Base-by-base conservation (phyloP, 306 rosid species). In the Macrotyloma uniflorum region DNA sequence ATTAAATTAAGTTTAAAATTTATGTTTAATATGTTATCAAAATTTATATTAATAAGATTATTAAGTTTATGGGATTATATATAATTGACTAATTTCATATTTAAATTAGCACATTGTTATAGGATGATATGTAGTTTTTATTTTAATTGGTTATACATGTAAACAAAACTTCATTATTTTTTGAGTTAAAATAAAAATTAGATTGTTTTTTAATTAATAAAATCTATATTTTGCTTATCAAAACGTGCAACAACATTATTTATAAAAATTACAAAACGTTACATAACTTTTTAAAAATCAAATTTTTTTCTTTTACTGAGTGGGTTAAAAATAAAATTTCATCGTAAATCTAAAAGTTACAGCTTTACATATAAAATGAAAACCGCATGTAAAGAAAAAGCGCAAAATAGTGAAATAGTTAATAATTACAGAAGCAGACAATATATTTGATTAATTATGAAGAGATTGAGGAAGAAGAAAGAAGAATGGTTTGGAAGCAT, bases 381-480 rank as follows among this genome's bases (percentile, higher is more conserved):
- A 47, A 51, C 22, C 22, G n/a, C 50, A 19, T 11, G 23, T 22
- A 30, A 18, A 28, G 20, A 5, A 30, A 3, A 42, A 19, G 19
- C 4, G 38, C 32, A 24, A 32, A 26, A 2, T 13, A 30, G 16
- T 30, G 30, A 11, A 33, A 53, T 50, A 53, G 36, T 22, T 63
- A 13, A 57, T 33, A 36, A 32, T 11, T 24, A 63, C 22, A 13
- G 45, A 57, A 68, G 65, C 1, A 58, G 22, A 75, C 55, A 24
- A 33, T 2, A 33, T 2, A 32, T 4, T 53, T 14, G 43, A 72
- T 57, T 75, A 46, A 68, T 68, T 47, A 47, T 47, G 65, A 68
- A 70, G 38, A 24, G 70, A 80, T 65, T 43, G 53, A 67, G 49
- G 5, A 72, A 24, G 15, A 30, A 24, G 15, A 30, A 68, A 70